Evolutionary conservation across 306 rosid species (phyloP).

Genomic region (Castanospermum australe): DNA sequence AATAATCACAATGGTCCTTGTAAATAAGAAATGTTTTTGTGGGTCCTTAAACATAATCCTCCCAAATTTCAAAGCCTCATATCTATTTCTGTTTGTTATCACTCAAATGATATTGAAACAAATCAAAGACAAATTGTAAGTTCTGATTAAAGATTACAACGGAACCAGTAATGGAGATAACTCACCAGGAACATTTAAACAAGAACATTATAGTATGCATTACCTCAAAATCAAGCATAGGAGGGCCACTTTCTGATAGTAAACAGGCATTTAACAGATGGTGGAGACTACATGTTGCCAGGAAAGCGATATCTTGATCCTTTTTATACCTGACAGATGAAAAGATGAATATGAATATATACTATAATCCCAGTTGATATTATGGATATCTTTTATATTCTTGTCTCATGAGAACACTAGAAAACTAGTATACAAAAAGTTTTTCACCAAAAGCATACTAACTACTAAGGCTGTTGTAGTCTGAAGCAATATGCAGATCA

Average conservation of each 20-base stretch:
- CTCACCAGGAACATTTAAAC: neutral
- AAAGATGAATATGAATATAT: conserved; percentile 25
- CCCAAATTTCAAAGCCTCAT: no score
- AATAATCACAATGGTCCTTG: no score
- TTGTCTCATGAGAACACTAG: neutral
- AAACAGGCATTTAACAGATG: conserved; percentile 78
- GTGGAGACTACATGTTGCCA: conserved; percentile 89
- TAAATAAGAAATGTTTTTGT: no score
- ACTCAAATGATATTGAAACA: neutral
- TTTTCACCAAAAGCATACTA: conserved; percentile 9
- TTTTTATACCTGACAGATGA: conserved; percentile 69
- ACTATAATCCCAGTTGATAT: neutral
- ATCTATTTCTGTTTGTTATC: no score
- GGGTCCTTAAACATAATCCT: neutral
- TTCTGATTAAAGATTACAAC: neutral
- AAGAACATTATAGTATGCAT: conserved; percentile 20
- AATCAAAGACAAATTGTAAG: neutral
- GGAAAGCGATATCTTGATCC: conserved; percentile 76
- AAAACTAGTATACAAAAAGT: conserved; percentile 13
- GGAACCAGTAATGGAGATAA: neutral
- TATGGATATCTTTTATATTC: conserved; percentile 17
- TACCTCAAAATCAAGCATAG: conserved; percentile 98
- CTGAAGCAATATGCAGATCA: conserved; percentile 24
- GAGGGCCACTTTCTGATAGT: conserved; percentile 91
- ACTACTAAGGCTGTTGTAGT: conserved; percentile 8